phyloP scores from a whole-genome alignment of 495 filamentous ascomycete genomes.

The Penicillium ochrochloron region DNA sequence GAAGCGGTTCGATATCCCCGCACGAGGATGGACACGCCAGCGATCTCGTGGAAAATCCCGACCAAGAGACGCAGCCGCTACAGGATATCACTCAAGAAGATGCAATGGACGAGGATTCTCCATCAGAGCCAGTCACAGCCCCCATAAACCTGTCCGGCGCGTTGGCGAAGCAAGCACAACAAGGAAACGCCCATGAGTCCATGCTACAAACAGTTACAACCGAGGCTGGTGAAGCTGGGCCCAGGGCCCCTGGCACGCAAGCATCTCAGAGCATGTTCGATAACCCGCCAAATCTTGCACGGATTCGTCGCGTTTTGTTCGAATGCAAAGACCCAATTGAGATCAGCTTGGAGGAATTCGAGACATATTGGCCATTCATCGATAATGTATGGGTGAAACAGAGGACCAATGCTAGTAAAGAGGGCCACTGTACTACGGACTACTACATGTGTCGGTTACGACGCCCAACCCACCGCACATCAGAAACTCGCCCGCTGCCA shows the following conservation, averaged over 20 bases:
- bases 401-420: conserved; percentile 54
- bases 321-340: conserved; percentile 58
- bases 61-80: conserved; percentile 20
- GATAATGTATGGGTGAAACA: conserved; percentile 61
- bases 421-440: conserved; percentile 54
- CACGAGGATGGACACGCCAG: conserved; percentile 18
- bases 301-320: conserved; percentile 53
- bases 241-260: conserved; percentile 7
- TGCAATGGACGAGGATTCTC: conserved; percentile 20
- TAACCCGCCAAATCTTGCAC: conserved; percentile 52
- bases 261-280: conserved; percentile 36
- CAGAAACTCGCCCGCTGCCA: conserved; percentile 51
- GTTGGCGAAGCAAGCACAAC: conserved; percentile 31
- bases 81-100: conserved; percentile 14
- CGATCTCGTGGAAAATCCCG: conserved; percentile 13
- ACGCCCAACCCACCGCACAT: conserved; percentile 47
- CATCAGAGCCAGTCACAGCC: conserved; percentile 11
- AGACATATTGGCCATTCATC: conserved; percentile 59
- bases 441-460: conserved; percentile 59
- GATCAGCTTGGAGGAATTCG: conserved; percentile 54
- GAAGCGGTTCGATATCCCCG: conserved; percentile 20
- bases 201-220: background rate
- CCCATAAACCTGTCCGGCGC: conserved; percentile 34
- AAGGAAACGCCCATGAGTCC: conserved; percentile 14
- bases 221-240: background rate